phyloP scores from a whole-genome alignment of 352 stramenopile species.

The Pythium insidiosum region DNA sequence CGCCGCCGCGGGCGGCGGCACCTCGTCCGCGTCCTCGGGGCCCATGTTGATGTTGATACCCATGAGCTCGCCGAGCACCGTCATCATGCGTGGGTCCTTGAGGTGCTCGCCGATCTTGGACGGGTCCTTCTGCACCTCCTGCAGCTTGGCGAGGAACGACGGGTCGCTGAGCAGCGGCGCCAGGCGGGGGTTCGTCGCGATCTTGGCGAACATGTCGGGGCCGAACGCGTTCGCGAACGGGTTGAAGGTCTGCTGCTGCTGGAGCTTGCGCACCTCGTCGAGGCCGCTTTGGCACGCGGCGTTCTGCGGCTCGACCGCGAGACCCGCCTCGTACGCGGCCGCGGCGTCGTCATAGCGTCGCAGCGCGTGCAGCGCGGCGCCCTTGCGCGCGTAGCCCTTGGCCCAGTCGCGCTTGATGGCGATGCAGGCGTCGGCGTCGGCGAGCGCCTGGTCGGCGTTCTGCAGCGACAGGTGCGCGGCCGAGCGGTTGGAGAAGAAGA shows the following conservation, averaged over 20 bases:
- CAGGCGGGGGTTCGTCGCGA: constrained; percentile 86
- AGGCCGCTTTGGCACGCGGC: constrained; percentile 89
- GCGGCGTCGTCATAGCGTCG: constrained; percentile 80
- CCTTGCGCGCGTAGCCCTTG: constrained; percentile 98
- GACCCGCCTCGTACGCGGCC: constrained; percentile 73
- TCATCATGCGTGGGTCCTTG: constrained; percentile 81
- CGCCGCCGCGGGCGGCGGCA: constrained; percentile 27
- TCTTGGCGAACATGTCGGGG: constrained; percentile 93
- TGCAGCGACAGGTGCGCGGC: constrained; percentile 96
- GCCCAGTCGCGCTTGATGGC: constrained; percentile 91
- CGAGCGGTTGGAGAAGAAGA: constrained; percentile 98
- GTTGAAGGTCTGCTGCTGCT: constrained; percentile 67
- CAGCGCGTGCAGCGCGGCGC: constrained; percentile 94
- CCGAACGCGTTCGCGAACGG: constrained; percentile 90
- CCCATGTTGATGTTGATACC: constrained; percentile 75
- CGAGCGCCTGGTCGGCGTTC: constrained; percentile 89
- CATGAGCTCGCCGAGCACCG: constrained; percentile 81
- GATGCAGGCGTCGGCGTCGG: constrained; percentile 96
- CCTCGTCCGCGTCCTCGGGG: constrained; percentile 36
- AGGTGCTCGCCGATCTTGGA: constrained; percentile 73
- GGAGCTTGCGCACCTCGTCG: constrained; percentile 90
- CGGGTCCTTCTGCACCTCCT: constrained; percentile 72
- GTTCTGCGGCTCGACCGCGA: constrained; percentile 91
- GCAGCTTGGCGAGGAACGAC: constrained; percentile 77
- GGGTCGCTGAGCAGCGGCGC: constrained; percentile 88